These are phyloP conservation scores for Fusarium tuaranense DNA, from an alignment of 2,329 filamentous ascomycete genomes.

Conservation along the genomic window DNA sequence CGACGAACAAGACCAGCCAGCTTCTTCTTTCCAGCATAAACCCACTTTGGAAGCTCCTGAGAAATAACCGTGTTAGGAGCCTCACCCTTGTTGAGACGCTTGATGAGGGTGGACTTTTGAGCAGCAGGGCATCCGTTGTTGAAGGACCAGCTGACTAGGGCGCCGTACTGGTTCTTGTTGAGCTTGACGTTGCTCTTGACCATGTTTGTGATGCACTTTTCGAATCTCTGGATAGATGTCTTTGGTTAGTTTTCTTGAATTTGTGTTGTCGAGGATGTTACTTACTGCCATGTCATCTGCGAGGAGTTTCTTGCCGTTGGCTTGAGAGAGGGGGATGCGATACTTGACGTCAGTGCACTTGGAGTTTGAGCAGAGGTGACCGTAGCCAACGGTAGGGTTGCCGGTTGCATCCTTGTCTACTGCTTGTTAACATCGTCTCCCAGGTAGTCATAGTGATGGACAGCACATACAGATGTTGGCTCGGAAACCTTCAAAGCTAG, in stretches of 20 bases:
- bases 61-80: conserved; percentile 51
- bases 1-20: conserved; percentile 56
- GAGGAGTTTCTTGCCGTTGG: conserved; percentile 55
- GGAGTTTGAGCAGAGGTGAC: conserved; percentile 58
- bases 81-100: conserved; percentile 30
- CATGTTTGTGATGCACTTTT: conserved; percentile 14
- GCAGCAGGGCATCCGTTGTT: conserved; percentile 60
- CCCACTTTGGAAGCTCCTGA: conserved; percentile 62
- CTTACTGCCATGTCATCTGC: conserved; percentile 28
- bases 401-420: conserved; percentile 55
- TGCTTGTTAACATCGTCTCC: neutral
- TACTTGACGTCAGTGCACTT: conserved; percentile 60
- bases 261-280: neutral
- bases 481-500: conserved; percentile 26
- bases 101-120: conserved; percentile 51
- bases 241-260: neutral
- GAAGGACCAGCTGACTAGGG: conserved; percentile 63
- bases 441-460: too few species aligned
- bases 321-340: conserved; percentile 56
- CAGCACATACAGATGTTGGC: conserved; percentile 26
- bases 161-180: conserved; percentile 64
- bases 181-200: conserved; percentile 21
- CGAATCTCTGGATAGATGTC: conserved; percentile 2
- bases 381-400: conserved; percentile 62
- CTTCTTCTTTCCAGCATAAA: conserved; percentile 53